Conservation (phyloP, 2,329 filamentous ascomycete species). For the Apiospora pterosperma region DNA sequence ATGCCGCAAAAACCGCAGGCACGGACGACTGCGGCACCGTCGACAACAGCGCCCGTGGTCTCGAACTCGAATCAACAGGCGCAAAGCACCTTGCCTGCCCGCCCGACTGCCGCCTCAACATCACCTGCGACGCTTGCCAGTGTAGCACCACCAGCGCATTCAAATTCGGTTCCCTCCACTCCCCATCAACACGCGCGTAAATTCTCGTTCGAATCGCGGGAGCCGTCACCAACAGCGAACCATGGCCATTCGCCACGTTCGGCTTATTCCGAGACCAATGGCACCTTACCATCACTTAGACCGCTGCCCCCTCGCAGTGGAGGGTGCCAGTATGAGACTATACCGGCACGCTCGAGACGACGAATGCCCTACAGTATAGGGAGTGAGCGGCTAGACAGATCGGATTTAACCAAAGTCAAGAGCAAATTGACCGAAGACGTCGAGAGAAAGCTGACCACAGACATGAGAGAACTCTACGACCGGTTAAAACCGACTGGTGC, state of each 20-base stretch:
- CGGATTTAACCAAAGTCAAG: conserved; percentile 70
- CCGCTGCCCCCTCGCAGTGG: conserved; percentile 57
- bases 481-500: conserved; percentile 77
- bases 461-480: conserved; percentile 84
- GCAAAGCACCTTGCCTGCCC: conserved; percentile 10
- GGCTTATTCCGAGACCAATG: conserved; percentile 84
- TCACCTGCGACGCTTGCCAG: conserved; percentile 50
- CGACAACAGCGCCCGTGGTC: conserved; percentile 5
- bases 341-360: conserved; percentile 74
- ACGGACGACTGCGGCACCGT: conserved; percentile 8
- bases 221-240: conserved; percentile 74
- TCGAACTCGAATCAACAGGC: not conserved
- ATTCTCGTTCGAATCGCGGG: conserved; percentile 73
- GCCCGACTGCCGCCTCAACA: conserved; percentile 26
- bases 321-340: conserved; percentile 86
- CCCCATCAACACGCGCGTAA: conserved; percentile 85
- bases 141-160: conserved; percentile 47
- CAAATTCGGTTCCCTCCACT: conserved; percentile 89
- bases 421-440: conserved; percentile 67
- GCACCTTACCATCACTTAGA: conserved; percentile 65
- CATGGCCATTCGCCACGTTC: conserved; percentile 85
- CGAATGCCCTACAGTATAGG: conserved; percentile 91
- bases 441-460: conserved; percentile 70
- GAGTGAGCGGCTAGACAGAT: conserved; percentile 70
- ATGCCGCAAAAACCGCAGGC: conserved; percentile 45